Percentiles rank a stretch among this genome's conserved stretches.
phyloP scores from a whole-genome alignment of 2,329 filamentous ascomycete species.

The Byssothecium circinans region DNA sequence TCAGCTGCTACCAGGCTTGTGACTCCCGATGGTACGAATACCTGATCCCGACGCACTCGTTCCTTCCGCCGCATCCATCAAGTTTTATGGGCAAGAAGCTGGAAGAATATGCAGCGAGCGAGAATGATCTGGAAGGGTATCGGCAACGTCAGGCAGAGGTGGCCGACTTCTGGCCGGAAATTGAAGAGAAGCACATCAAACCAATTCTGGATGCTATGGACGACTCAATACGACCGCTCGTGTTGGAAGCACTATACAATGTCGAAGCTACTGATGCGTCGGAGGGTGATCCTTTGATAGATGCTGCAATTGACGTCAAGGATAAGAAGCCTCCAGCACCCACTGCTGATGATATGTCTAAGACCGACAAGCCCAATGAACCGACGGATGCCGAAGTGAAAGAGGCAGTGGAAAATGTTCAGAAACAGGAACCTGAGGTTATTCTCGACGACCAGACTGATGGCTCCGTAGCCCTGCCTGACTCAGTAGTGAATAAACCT shows the following conservation, averaged over 20 bases:
- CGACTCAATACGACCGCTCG: slow-evolving; percentile 63
- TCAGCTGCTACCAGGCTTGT: slow-evolving; percentile 92
- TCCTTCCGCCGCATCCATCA: slow-evolving; percentile 87
- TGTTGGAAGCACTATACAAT: slow-evolving; percentile 62
- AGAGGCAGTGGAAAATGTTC: slow-evolving; percentile 25
- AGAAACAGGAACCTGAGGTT: slow-evolving; percentile 28
- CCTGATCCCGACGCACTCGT: slow-evolving; percentile 87
- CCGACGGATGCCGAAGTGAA: slow-evolving; percentile 23
- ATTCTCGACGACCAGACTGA: slow-evolving; percentile 33
- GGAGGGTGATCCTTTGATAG: slow-evolving; percentile 38
- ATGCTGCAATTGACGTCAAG: slow-evolving; percentile 29
- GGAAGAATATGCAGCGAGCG: slow-evolving; percentile 74
- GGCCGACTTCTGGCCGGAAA: slow-evolving; percentile 76
- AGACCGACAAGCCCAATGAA: neutral
- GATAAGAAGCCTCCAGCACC: slow-evolving; percentile 6
- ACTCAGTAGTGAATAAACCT: slow-evolving; percentile 30
- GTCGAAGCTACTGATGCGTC: slow-evolving; percentile 36
- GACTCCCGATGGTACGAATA: slow-evolving; percentile 98
- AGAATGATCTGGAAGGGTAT: slow-evolving; percentile 70
- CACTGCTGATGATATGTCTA: slow-evolving; percentile 10
- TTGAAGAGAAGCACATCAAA: slow-evolving; percentile 79
- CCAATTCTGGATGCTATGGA: slow-evolving; percentile 64
- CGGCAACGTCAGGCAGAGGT: slow-evolving; percentile 74
- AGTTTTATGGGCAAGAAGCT: slow-evolving; percentile 83
- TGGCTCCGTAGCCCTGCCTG: slow-evolving; percentile 30